Evolutionary conservation across 345 rosid species (phyloP).

Genomic region (Capsella bursapastoris): DNA sequence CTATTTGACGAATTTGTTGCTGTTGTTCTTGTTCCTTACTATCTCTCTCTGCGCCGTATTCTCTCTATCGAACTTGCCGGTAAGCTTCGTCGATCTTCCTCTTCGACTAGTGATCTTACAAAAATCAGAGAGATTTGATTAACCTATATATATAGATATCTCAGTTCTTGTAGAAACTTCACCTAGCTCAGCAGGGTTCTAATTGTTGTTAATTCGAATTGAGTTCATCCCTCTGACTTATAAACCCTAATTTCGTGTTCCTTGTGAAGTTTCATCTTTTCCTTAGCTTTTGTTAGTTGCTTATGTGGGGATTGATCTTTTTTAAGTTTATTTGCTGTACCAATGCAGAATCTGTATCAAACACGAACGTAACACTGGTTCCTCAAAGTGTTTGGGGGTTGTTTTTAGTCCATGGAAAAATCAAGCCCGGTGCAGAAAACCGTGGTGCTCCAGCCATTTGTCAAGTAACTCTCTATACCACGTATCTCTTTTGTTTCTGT

Average conservation of each 20-base stretch:
- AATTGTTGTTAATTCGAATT: neutral
- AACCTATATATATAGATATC: neutral
- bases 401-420: conserved; percentile 33
- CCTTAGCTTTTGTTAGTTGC: neutral
- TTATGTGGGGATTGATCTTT: conserved; percentile 4
- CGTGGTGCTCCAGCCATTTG: conserved; percentile 45
- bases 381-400: conserved; percentile 10
- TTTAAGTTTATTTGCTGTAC: neutral
- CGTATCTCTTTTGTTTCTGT: neutral
- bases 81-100: conserved; percentile 3
- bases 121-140: neutral
- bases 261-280: conserved; percentile 5
- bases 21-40: no score
- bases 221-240: neutral
- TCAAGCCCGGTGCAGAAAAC: conserved; percentile 30
- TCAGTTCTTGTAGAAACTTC: neutral
- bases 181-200: neutral
- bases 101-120: neutral
- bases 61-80: neutral
- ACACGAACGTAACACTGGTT: conserved; percentile 9
- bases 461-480: conserved; percentile 34
- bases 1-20: no score
- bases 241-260: conserved; percentile 8
- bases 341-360: conserved; percentile 27
- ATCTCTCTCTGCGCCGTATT: neutral